These are phyloP conservation scores for Mycena rebaudengoi DNA, from an alignment of 768 basidiomycete genomes.

Conservation along the genomic window DNA sequence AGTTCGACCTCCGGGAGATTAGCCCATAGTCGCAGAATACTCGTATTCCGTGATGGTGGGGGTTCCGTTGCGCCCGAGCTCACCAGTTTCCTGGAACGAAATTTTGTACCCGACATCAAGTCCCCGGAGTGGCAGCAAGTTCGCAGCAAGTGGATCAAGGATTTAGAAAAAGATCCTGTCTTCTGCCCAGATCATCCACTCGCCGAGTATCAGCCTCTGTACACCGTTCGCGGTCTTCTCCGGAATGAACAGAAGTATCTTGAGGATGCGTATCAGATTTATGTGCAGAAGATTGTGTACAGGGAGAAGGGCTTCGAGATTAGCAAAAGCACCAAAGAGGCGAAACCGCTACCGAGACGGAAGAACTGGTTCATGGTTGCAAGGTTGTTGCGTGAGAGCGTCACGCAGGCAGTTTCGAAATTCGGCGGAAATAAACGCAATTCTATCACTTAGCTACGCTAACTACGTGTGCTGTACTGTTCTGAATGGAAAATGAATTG, in stretches of 20 bases:
- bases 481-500: no score
- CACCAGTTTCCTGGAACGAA: not conserved
- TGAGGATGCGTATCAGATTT: not conserved
- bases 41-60: conserved; percentile 8
- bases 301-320: not conserved
- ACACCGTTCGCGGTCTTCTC: not conserved
- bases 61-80: conserved; percentile 3
- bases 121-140: not conserved
- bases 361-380: conserved; percentile 1
- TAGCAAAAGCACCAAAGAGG: not conserved
- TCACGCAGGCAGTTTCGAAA: not conserved
- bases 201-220: not conserved
- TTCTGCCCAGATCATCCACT: conserved; percentile 13
- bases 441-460: not conserved
- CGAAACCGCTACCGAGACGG: not conserved
- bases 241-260: not conserved
- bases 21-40: not conserved
- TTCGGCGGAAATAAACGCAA: not conserved
- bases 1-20: not conserved
- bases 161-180: conserved; percentile 14
- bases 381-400: not conserved
- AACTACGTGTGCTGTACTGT: no score
- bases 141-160: conserved; percentile 3
- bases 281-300: not conserved
- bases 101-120: not conserved